These are phyloP conservation scores for Brettanomyces nanus DNA, from an alignment of 805 yeast species.

Conservation along the genomic window DNA sequence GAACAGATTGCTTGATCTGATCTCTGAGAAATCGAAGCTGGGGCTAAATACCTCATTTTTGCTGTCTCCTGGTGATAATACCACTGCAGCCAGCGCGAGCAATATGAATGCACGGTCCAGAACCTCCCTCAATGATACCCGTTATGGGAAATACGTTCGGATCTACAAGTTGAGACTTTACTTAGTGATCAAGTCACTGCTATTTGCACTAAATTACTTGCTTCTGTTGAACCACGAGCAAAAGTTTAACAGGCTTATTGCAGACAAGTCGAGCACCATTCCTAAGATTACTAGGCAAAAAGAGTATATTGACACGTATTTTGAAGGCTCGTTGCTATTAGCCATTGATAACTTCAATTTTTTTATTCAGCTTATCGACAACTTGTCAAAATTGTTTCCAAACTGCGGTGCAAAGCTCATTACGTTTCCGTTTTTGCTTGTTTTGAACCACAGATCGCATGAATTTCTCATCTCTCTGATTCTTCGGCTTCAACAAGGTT, in stretches of 20 bases:
- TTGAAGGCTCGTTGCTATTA: constrained; percentile 27
- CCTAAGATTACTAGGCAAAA: constrained; percentile 26
- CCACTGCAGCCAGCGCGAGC: constrained; percentile 10
- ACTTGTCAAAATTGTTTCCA: constrained; percentile 20
- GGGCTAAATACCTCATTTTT: constrained; percentile 20
- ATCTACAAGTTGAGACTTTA: constrained; percentile 26
- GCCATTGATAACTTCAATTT: constrained; percentile 31
- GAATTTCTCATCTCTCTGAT: constrained; percentile 52
- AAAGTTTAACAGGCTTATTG: constrained; percentile 24
- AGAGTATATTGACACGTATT: constrained; percentile 25
- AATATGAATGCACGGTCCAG: constrained; percentile 9
- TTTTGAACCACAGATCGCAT: constrained; percentile 47
- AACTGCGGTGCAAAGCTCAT: constrained; percentile 38
- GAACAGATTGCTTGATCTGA: constrained; percentile 22
- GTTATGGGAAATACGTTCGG: constrained; percentile 18
- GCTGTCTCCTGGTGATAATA: constrained; percentile 11
- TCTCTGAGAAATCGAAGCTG: constrained; percentile 23
- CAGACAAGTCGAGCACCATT: constrained; percentile 22
- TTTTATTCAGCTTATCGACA: constrained; percentile 26
- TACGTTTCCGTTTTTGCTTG: constrained; percentile 40
- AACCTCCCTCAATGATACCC: not conserved
- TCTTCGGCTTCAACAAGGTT: constrained; percentile 34
- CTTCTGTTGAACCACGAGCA: constrained; percentile 30
- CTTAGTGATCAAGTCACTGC: constrained; percentile 35
- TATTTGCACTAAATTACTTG: constrained; percentile 44